Base-by-base conservation (phyloP, 768 basidiomycete genomes). In the Chiua virens region DNA sequence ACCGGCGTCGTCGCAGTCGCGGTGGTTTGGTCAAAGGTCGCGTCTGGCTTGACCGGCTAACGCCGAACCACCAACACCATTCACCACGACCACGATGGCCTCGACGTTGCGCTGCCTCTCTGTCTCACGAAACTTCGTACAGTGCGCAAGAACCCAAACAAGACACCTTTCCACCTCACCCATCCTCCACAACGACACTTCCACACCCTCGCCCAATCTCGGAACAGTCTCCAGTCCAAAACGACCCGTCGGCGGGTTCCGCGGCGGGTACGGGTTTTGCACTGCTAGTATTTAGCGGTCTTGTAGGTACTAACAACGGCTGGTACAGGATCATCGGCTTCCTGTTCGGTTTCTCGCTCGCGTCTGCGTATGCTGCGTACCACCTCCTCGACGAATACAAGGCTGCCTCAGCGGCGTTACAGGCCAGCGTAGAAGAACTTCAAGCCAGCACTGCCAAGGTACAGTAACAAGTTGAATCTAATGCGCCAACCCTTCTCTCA, bases 341-440 rank as follows among this genome's bases (percentile, higher is more conserved):
- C 65, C 68, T 97, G 32, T 83, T 94, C 58, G 94, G 92, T 2
- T 95, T 96, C 74, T 93, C 93, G 6, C 70, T 94, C 32, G 92
- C 92, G 2, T 91, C 92, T 1, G 86, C 89, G 0, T 81, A 85
- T 60, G 90, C 92, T 37, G 86, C 92, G 23, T 96, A 93, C 67
- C 83, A 90, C 66, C 76, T 97, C 18, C 72, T 95, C 42, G 92
- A 96, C 56, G 94, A 96, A 72, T 93, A 94, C 70, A 90, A 92
- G 69, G 74, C 79, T 38, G 92, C 93, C 27, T 92, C 92, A 4
- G 85, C 87, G n/a, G 81, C 89, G 25, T 71, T 97, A 44, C 88
- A 94, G 69, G 82, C 86, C 20, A 93, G 91, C 64, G 89, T 96
- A 15, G 86, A 91, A 58, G 90, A 94, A 59, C 72, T 97, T 49